Evolutionary conservation across 345 rosid species (phyloP).

Genomic region (Citrus medica): DNA sequence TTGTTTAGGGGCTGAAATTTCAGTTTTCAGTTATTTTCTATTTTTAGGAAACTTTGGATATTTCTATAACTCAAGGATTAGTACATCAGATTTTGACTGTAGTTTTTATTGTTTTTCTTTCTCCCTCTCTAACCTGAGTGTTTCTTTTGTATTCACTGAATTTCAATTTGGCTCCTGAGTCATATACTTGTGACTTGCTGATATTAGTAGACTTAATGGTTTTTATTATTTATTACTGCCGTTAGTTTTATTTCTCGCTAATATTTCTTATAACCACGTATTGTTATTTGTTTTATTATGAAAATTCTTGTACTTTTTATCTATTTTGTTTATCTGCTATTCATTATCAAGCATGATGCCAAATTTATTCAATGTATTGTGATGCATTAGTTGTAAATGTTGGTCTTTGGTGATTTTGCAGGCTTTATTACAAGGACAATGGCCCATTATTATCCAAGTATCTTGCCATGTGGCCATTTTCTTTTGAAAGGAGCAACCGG

Average conservation of each 20-base stretch:
- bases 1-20: no score
- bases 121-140: neutral
- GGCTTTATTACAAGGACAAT: conserved; percentile 40
- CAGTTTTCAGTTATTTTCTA: no score
- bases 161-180: no score
- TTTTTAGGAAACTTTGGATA: no score
- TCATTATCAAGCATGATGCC: neutral
- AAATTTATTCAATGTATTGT: neutral
- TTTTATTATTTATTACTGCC: neutral
- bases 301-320: neutral
- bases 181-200: no score
- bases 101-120: neutral
- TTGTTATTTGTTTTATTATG: neutral
- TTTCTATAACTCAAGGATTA: no score
- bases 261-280: neutral
- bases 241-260: neutral
- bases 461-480: conserved; percentile 21
- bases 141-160: no score
- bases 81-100: no score
- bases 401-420: conserved; percentile 26
- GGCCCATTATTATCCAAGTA: conserved; percentile 27
- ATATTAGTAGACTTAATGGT: no score
- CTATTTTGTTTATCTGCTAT: neutral
- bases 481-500: conserved; percentile 15
- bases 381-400: neutral